Evolutionary conservation across 208 protist species (phyloP).

Genomic region (Trypanosoma vivax): DNA sequence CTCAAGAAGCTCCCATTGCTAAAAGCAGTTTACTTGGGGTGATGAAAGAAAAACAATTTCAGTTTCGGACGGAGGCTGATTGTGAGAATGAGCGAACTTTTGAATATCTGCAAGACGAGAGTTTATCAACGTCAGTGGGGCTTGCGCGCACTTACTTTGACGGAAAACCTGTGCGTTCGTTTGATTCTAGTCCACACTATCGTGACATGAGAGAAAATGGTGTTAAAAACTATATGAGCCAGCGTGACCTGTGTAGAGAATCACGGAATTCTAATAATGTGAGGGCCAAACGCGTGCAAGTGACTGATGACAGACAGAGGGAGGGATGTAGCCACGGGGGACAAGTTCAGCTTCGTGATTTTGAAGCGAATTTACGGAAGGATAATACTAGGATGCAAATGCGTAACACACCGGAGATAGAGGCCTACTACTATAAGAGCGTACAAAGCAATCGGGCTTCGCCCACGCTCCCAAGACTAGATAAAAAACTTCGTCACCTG

Average conservation of each 20-base stretch:
- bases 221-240: background rate
- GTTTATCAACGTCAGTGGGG: background rate
- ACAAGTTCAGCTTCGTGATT: too few species aligned
- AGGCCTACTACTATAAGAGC: background rate
- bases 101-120: background rate
- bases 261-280: too few species aligned
- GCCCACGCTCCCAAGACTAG: slow-evolving; percentile 49
- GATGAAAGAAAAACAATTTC: too few species aligned
- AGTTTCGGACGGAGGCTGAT: too few species aligned
- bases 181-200: background rate
- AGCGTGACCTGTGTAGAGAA: too few species aligned
- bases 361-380: too few species aligned
- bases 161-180: slow-evolving; percentile 8
- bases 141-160: slow-evolving; percentile 15
- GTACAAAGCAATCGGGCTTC: slow-evolving; percentile 1
- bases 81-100: too few species aligned
- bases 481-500: slow-evolving; percentile 42
- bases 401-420: background rate
- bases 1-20: too few species aligned
- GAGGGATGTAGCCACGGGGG: too few species aligned
- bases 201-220: background rate
- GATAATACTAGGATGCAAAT: background rate
- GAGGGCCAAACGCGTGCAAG: too few species aligned
- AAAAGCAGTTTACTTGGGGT: too few species aligned
- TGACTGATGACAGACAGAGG: too few species aligned